Evolutionary conservation across 371 early-diverging fungal species (phyloP).

Genomic region (Blakeslea trispora): DNA sequence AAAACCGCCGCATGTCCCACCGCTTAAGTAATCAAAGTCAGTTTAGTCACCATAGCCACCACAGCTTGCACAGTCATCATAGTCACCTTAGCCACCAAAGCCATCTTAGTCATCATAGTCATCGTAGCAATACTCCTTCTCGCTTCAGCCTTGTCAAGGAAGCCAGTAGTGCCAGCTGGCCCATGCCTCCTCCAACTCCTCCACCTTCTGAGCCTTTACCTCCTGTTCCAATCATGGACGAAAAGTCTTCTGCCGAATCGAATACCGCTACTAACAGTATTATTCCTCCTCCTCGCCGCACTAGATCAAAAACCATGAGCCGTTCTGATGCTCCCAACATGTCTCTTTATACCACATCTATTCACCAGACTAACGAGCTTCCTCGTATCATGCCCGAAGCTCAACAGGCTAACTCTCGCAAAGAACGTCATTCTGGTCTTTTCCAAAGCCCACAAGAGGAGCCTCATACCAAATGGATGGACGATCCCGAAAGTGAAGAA

Average conservation of each 20-base stretch:
- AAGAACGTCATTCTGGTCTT: slow-evolving; percentile 1
- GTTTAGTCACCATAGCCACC: too few species aligned
- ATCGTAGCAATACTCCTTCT: slow-evolving; percentile 1
- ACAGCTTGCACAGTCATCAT: too few species aligned
- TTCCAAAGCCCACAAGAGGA: slow-evolving; percentile 3
- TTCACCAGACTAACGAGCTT: slow-evolving; percentile 20
- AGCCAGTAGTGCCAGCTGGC: slow-evolving; percentile 21
- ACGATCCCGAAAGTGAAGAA: slow-evolving; percentile 36
- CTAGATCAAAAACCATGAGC: slow-evolving; percentile 23
- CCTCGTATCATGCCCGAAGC: slow-evolving; percentile 20
- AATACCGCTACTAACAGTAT: not conserved
- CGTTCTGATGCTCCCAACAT: slow-evolving; percentile 15
- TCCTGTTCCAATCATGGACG: slow-evolving; percentile 22
- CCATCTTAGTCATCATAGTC: too few species aligned
- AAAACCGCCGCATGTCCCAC: not conserved
- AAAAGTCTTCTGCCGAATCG: slow-evolving; percentile 1
- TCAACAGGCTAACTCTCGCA: slow-evolving; percentile 13
- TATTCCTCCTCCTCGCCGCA: slow-evolving; percentile 19
- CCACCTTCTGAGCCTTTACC: slow-evolving; percentile 39
- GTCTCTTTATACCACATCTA: slow-evolving; percentile 18
- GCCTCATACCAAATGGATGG: slow-evolving; percentile 39
- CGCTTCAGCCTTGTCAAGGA: slow-evolving; percentile 15
- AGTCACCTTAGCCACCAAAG: too few species aligned
- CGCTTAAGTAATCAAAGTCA: not conserved
- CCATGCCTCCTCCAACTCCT: slow-evolving; percentile 36